Conservation (phyloP, 768 basidiomycete genomes). For the Mycena crocata region DNA sequence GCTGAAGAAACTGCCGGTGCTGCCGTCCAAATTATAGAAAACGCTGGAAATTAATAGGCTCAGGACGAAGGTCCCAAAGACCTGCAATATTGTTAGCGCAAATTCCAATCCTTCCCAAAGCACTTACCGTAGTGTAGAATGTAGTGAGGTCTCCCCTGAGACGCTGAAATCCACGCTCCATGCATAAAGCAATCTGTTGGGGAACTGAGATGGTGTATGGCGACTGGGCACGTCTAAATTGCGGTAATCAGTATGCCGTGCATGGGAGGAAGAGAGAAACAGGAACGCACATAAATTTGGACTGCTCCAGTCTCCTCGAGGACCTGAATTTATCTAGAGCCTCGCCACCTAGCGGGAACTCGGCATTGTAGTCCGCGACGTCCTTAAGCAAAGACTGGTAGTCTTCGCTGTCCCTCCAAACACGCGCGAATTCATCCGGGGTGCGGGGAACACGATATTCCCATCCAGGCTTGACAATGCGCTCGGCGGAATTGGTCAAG, state of each 20-base stretch:
- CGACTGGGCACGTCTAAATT: no score
- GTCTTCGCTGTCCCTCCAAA: constrained; percentile 51
- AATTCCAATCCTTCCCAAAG: background rate
- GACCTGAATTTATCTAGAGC: constrained; percentile 46
- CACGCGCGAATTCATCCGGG: constrained; percentile 53
- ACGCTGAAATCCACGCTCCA: constrained; percentile 58
- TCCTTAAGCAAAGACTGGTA: constrained; percentile 42
- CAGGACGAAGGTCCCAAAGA: constrained; percentile 38
- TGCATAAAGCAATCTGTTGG: constrained; percentile 57
- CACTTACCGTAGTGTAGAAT: constrained; percentile 31
- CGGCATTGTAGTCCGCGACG: constrained; percentile 46
- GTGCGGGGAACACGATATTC: constrained; percentile 53
- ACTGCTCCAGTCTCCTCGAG: constrained; percentile 46
- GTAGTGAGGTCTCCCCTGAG: constrained; percentile 52
- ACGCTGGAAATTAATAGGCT: constrained; percentile 43
- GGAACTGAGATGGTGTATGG: constrained; percentile 59
- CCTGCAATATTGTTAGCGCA: background rate
- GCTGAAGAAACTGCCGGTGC: constrained; percentile 55
- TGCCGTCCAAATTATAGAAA: constrained; percentile 52
- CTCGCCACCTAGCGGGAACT: constrained; percentile 42
- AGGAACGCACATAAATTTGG: constrained; percentile 47
- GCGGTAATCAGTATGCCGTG: no score
- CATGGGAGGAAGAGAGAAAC: no score
- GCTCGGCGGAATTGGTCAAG: constrained; percentile 52
- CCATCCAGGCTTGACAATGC: constrained; percentile 45